phyloP scores from a whole-genome alignment of 164 flowering plant species.

The Litsea cubeba region DNA sequence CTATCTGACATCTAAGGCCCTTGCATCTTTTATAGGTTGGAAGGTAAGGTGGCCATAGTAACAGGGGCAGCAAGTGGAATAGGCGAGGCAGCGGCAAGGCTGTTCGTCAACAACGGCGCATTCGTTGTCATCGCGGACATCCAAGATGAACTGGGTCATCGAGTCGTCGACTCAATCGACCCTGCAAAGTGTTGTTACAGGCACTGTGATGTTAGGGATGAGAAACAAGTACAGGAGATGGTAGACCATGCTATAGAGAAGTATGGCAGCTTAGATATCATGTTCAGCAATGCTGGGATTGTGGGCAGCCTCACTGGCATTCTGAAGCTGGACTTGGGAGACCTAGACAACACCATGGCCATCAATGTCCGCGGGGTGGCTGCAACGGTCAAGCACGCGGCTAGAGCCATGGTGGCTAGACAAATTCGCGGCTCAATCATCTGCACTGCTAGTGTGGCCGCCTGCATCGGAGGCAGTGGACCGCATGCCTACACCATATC shows the following conservation, averaged over 20 bases:
- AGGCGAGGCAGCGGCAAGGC: slow-evolving; percentile 14
- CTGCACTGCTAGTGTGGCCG: slow-evolving; percentile 22
- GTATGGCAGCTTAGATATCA: slow-evolving; percentile 24
- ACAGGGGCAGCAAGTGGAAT: slow-evolving; percentile 22
- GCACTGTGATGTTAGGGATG: slow-evolving; percentile 33
- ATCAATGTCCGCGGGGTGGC: slow-evolving; percentile 1
- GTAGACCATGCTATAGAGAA: slow-evolving; percentile 11
- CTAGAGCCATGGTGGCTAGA: slow-evolving; percentile 22
- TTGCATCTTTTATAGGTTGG: slow-evolving; percentile 10
- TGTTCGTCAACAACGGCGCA: slow-evolving; percentile 14
- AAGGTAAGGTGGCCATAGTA: slow-evolving; percentile 21
- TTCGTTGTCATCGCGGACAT: slow-evolving; percentile 19
- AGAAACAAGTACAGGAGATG: slow-evolving; percentile 19
- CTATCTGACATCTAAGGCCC: not conserved
- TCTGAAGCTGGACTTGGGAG: slow-evolving; percentile 2
- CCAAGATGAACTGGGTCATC: slow-evolving; percentile 23
- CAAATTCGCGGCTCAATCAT: slow-evolving; percentile 24
- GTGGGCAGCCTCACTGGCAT: not conserved
- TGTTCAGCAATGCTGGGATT: slow-evolving; percentile 35
- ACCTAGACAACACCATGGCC: slow-evolving; percentile 3
- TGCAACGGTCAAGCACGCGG: slow-evolving; percentile 1
- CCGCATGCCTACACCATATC: slow-evolving; percentile 25
- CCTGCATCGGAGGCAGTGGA: slow-evolving; percentile 13
- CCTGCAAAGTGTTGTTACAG: slow-evolving; percentile 9
- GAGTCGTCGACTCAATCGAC: slow-evolving; percentile 20